Conservation (phyloP, 169 alveolate genomes). For the Eimeria maxima region DNA sequence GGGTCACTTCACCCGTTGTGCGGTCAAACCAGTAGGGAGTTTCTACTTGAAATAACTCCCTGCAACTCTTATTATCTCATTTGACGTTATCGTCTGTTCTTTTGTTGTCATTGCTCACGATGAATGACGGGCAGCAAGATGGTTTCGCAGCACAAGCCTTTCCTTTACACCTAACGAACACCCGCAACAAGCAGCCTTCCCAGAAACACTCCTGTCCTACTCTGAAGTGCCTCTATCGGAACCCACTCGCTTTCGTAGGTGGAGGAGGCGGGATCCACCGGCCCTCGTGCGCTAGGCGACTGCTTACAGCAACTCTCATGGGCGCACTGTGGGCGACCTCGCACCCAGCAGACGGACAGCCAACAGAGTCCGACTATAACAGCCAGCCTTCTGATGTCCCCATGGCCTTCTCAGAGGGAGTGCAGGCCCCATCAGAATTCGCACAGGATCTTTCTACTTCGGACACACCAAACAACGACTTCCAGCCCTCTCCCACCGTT, state of each 20-base stretch:
- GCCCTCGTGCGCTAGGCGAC: background rate
- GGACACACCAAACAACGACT: background rate
- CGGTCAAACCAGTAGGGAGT: background rate
- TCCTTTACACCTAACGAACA: background rate
- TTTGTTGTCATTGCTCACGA: background rate
- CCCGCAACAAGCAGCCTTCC: background rate
- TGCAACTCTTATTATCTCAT: too few relatives aligned
- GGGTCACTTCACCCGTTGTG: slow-evolving; percentile 17
- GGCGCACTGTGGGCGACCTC: background rate
- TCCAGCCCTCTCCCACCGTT: background rate
- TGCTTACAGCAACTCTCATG: slow-evolving; percentile 27
- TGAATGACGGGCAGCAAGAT: background rate
- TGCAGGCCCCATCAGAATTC: background rate
- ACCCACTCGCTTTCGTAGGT: background rate
- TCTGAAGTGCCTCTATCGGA: background rate
- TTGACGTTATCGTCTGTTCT: background rate
- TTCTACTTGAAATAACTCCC: background rate
- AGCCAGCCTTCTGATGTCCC: slow-evolving; percentile 17
- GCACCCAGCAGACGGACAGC: background rate
- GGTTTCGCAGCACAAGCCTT: background rate
- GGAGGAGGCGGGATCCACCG: background rate
- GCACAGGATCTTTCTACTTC: background rate
- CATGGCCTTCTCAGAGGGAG: background rate
- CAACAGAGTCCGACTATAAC: background rate
- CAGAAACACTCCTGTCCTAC: background rate